Percentiles rank a stretch among this genome's conserved stretches.
Evolutionary conservation across 768 basidiomycete species (phyloP).

Genomic region (Mycena filopes): DNA sequence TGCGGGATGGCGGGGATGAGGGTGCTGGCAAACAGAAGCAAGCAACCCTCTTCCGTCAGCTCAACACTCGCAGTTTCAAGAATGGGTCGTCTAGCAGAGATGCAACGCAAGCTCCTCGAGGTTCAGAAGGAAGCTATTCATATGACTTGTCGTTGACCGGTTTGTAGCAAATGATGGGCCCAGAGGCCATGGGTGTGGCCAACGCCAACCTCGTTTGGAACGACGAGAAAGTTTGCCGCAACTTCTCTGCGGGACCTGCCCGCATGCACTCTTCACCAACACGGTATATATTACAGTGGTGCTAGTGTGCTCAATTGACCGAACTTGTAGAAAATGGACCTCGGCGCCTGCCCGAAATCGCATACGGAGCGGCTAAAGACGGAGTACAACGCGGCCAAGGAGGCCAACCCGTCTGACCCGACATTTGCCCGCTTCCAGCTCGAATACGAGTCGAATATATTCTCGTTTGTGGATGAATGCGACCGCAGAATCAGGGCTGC

Average conservation of each 20-base stretch:
- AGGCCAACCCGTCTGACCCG: conserved; percentile 81
- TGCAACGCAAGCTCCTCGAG: conserved; percentile 92
- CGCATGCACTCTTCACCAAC: conserved; percentile 96
- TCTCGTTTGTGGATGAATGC: conserved; percentile 97
- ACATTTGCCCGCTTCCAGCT: conserved; percentile 88
- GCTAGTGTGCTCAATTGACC: neutral
- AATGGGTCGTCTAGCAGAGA: conserved; percentile 96
- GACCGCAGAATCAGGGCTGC: conserved; percentile 95
- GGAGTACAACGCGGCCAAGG: conserved; percentile 85
- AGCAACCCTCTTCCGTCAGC: neutral
- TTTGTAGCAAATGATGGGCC: conserved; percentile 99
- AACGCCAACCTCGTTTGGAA: conserved; percentile 93
- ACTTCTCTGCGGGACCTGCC: conserved; percentile 98
- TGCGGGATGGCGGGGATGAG: neutral
- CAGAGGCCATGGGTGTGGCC: conserved; percentile 97
- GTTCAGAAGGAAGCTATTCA: conserved; percentile 37
- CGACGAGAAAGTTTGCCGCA: conserved; percentile 97
- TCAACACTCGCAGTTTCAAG: conserved; percentile 37
- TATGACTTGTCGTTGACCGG: conserved; percentile 56
- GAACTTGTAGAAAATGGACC: conserved; percentile 92
- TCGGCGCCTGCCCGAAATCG: conserved; percentile 96
- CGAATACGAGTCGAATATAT: conserved; percentile 96
- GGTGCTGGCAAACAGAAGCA: neutral
- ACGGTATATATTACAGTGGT: conserved; percentile 69
- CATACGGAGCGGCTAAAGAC: conserved; percentile 95